Evolutionary conservation across 805 yeast genomes (phyloP), one percentile per base, ranked within the genome.

Genomic region (Ogataea wickerhamii): DNA sequence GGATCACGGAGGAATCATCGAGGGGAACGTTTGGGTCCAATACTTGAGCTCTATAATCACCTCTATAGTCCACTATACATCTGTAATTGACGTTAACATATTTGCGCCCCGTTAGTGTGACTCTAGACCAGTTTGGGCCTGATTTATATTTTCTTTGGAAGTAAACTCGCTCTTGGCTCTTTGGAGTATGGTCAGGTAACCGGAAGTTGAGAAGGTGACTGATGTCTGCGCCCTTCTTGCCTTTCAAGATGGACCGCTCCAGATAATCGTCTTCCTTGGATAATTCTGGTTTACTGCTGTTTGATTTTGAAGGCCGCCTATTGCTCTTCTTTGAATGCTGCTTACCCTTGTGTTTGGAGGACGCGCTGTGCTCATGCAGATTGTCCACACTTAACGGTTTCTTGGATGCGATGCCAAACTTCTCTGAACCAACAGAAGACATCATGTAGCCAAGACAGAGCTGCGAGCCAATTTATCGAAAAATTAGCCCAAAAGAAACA

Each of bases 21-120:
- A 91, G 65, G 0, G 85, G 81, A n/a, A 77, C 58, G 54, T 86
- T 87, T 2, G 96, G 93, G 54, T 87, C 91, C 16, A 73, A 45
- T 29, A 71, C 64, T 54, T 85, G 91, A 7, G 74, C 64, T 18
- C 64, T 56, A 52, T 77, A 82, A 31, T 73, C 73, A 27, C 71
- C 67, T 28, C 78, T 56, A 34, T 74, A 68, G 49, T 86, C 84
- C n/a, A 91, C 84, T 14, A 91, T 74, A 52, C 93, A 83, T 49
- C 87, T 76, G 56, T 82, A 89, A 56, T 84, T 82, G 16, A 88
- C 91, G 56, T 91, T 93, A 41, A 87, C 81, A 48, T 78, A 84
- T 3, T 75, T 66, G 63, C 79, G 74, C 0, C 91, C 91, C 4
- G 70, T 70, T 13, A 84, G 58, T 5, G 78, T 58, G 11, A 11